phyloP scores from a whole-genome alignment of 2,329 filamentous ascomycete species.

The Endocalyx cinctus region DNA sequence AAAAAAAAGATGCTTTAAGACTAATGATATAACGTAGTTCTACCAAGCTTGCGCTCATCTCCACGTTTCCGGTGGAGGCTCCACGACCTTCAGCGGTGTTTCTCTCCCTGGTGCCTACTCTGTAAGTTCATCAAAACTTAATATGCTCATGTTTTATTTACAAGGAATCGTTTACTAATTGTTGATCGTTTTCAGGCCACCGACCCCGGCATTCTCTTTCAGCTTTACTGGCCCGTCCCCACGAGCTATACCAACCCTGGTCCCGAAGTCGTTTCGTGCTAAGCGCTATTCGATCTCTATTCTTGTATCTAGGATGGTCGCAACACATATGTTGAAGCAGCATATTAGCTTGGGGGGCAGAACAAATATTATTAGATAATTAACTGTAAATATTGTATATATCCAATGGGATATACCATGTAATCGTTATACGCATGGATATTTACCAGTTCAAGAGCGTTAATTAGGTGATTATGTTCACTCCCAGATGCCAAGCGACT shows the following conservation, averaged over 20 bases:
- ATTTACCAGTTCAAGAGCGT: too few species aligned
- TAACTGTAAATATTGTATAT: too few species aligned
- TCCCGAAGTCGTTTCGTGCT: conserved; percentile 11
- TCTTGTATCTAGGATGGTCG: too few species aligned
- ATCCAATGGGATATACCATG: too few species aligned
- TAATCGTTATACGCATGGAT: too few species aligned
- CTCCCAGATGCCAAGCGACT: too few species aligned
- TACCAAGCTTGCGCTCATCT: conserved; percentile 27
- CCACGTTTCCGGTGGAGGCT: conserved; percentile 25
- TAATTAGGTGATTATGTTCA: too few species aligned
- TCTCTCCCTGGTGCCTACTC: conserved; percentile 22
- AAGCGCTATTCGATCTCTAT: too few species aligned
- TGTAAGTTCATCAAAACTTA: conserved; percentile 9
- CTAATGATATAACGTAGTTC: conserved; percentile 16
- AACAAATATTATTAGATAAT: too few species aligned
- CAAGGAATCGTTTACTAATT: too few species aligned
- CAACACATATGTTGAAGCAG: too few species aligned
- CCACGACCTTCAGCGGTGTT: conserved; percentile 20
- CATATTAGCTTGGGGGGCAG: too few species aligned
- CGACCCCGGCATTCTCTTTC: conserved; percentile 22
- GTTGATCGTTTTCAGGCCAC: conserved; percentile 18
- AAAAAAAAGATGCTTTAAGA: conserved; percentile 23
- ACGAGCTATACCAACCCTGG: conserved; percentile 23
- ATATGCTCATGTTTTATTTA: background rate
- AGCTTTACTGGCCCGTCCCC: conserved; percentile 22